Conservation (phyloP, 2,329 filamentous ascomycete genomes). For the Trichothecium sympodiale region DNA sequence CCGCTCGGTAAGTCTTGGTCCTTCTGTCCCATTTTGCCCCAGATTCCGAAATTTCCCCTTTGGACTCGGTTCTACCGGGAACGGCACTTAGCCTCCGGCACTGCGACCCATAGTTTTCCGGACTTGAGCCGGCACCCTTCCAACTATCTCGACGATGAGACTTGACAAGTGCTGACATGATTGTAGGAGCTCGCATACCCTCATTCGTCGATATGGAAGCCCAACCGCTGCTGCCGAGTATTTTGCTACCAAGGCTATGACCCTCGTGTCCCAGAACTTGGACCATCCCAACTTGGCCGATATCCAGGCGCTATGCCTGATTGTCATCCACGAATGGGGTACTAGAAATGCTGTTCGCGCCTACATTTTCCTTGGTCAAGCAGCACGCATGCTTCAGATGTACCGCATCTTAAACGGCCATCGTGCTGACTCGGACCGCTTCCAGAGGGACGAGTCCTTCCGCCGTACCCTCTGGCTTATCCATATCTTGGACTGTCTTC, state of each 20-base stretch:
- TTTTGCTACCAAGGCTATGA: slow-evolving; percentile 47
- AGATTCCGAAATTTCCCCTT: slow-evolving; percentile 10
- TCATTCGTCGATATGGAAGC: slow-evolving; percentile 49
- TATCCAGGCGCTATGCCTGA: slow-evolving; percentile 48
- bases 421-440: slow-evolving; percentile 37
- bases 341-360: slow-evolving; percentile 49
- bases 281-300: slow-evolving; percentile 49
- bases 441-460: slow-evolving; percentile 50
- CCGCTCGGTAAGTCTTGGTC: slow-evolving; percentile 38
- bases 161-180: slow-evolving; percentile 6
- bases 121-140: slow-evolving; percentile 4
- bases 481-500: slow-evolving; percentile 51
- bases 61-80: slow-evolving; percentile 5
- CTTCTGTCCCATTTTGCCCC: slow-evolving; percentile 8
- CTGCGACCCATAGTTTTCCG: slow-evolving; percentile 5
- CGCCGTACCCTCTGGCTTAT: slow-evolving; percentile 51
- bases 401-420: slow-evolving; percentile 48
- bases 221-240: slow-evolving; percentile 45
- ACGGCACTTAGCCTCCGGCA: slow-evolving; percentile 1
- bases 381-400: slow-evolving; percentile 55
- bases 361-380: slow-evolving; percentile 52
- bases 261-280: slow-evolving; percentile 44
- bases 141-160: slow-evolving; percentile 1
- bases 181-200: slow-evolving; percentile 39
- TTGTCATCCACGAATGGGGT: slow-evolving; percentile 54